Conservation (phyloP, 352 stramenopile genomes). For the Pythium aphanidermatum region DNA sequence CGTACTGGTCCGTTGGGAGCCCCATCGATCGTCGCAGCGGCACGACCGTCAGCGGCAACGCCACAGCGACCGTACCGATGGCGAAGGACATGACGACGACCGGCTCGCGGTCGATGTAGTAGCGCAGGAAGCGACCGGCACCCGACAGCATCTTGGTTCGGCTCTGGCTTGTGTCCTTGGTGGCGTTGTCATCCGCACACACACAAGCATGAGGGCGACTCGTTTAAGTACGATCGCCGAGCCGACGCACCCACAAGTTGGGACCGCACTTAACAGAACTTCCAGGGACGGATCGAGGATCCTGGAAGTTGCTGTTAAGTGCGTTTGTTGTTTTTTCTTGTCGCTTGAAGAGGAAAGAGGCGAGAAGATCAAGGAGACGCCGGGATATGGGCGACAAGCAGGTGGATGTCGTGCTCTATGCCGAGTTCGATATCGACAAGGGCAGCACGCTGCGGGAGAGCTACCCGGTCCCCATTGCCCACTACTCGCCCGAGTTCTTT, state of each 20-base stretch:
- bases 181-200: too few relatives aligned
- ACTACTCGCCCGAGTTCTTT: slow-evolving; percentile 88
- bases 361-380: too few relatives aligned
- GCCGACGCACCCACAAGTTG: too few relatives aligned
- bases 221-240: too few relatives aligned
- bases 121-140: slow-evolving; percentile 73
- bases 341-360: too few relatives aligned
- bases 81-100: slow-evolving; percentile 80
- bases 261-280: too few relatives aligned
- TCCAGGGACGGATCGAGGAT: too few relatives aligned
- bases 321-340: too few relatives aligned
- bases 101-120: slow-evolving; percentile 81
- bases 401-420: slow-evolving; percentile 72
- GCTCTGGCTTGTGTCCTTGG: background rate
- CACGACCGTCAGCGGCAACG: slow-evolving; percentile 72
- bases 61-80: slow-evolving; percentile 63
- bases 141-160: slow-evolving; percentile 13
- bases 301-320: too few relatives aligned
- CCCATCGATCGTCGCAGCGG: slow-evolving; percentile 79
- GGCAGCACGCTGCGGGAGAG: slow-evolving; percentile 77
- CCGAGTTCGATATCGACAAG: slow-evolving; percentile 86
- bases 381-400: slow-evolving; percentile 24
- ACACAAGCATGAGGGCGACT: too few relatives aligned
- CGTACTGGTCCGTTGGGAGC: slow-evolving; percentile 86
- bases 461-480: slow-evolving; percentile 46